These are phyloP conservation scores for Aspergillus bertholletiae DNA, from an alignment of 495 filamentous ascomycete genomes.

Conservation along the genomic window DNA sequence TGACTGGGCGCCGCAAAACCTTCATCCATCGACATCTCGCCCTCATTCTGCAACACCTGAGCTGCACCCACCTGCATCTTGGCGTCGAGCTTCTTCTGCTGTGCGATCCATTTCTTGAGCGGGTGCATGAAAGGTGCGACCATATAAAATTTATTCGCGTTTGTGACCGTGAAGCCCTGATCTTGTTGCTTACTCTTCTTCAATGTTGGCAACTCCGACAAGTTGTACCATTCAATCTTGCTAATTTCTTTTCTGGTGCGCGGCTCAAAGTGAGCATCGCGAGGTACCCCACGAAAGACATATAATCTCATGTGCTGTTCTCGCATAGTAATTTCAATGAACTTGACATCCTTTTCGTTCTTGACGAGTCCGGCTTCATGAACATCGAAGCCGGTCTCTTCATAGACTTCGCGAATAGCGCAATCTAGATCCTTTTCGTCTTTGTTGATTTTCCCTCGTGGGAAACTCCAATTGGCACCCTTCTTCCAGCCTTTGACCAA, in stretches of 20 bases:
- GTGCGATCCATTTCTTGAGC: conserved; percentile 85
- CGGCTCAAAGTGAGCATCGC: conserved; percentile 82
- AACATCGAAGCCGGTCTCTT: conserved; percentile 91
- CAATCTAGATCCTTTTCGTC: conserved; percentile 90
- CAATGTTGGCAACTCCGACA: conserved; percentile 81
- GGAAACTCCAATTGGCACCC: conserved; percentile 93
- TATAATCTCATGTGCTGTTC: conserved; percentile 91
- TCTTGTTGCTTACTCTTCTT: conserved; percentile 61
- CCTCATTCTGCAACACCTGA: conserved; percentile 22
- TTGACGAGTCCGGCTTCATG: conserved; percentile 65
- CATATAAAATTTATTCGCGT: conserved; percentile 93
- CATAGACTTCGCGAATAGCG: conserved; percentile 88
- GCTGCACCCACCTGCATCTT: conserved; percentile 23
- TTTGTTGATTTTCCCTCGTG: conserved; percentile 94
- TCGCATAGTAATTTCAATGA: conserved; percentile 80
- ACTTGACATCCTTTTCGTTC: conserved; percentile 64
- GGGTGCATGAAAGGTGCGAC: conserved; percentile 86
- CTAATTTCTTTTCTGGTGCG: conserved; percentile 96
- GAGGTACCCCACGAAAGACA: conserved; percentile 81
- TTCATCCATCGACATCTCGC: conserved; percentile 38
- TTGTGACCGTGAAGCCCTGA: conserved; percentile 49
- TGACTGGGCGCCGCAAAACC: conserved; percentile 17
- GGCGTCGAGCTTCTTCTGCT: conserved; percentile 68
- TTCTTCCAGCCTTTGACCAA: conserved; percentile 98
- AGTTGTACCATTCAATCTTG: conserved; percentile 86